Conservation (phyloP, 2,329 filamentous ascomycete genomes). For the Monilinia fructigena region DNA sequence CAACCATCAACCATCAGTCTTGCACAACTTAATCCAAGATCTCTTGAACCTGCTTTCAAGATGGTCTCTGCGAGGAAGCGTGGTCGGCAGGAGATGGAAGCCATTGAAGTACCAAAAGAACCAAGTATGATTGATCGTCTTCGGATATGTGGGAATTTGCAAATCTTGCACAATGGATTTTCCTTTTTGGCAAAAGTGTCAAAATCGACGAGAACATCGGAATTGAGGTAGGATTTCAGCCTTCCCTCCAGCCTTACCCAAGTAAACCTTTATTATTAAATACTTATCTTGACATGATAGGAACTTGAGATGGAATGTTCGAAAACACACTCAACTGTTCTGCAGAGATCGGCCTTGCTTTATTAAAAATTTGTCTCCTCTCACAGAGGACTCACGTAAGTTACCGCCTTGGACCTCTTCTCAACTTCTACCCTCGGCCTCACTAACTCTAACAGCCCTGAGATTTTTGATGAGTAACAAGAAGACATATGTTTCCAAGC, state of each 20-base stretch:
- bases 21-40: not conserved
- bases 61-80: slow-evolving; percentile 53
- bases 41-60: slow-evolving; percentile 25
- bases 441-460: slow-evolving; percentile 55
- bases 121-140: slow-evolving; percentile 59
- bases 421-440: slow-evolving; percentile 24
- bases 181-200: slow-evolving; percentile 81
- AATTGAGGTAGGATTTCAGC: slow-evolving; percentile 68
- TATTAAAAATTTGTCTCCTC: slow-evolving; percentile 95
- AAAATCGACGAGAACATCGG: slow-evolving; percentile 88
- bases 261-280: not conserved
- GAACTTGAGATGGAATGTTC: slow-evolving; percentile 87
- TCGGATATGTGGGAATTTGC: slow-evolving; percentile 93
- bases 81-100: slow-evolving; percentile 47
- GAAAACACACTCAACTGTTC: slow-evolving; percentile 69
- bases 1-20: slow-evolving; percentile 15
- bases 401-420: slow-evolving; percentile 32
- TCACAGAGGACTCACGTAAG: slow-evolving; percentile 86
- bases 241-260: slow-evolving; percentile 15
- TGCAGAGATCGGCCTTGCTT: slow-evolving; percentile 78
- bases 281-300: slow-evolving; percentile 48
- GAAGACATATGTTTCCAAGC: slow-evolving; percentile 80
- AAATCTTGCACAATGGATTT: slow-evolving; percentile 89
- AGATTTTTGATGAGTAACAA: slow-evolving; percentile 93
- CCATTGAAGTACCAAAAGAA: slow-evolving; percentile 37